Evolutionary conservation across 148 eudicot genomes (phyloP).

Genomic region (Rhododendron henanense): DNA sequence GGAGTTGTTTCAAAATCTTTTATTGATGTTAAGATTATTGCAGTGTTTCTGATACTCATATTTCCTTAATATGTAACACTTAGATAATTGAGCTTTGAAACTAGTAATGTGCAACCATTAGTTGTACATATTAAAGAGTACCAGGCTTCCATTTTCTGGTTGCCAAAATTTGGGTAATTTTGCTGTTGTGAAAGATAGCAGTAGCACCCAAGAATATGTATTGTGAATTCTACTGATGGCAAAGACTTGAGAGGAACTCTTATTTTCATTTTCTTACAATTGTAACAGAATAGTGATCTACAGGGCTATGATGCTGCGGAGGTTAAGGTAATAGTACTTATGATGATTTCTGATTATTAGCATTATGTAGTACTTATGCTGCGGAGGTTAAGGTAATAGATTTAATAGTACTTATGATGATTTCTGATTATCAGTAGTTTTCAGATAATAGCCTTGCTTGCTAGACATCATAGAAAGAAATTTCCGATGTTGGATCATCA

Average conservation of each 20-base stretch:
- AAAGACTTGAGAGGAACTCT: neutral
- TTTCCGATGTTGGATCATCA: slow-evolving; percentile 36
- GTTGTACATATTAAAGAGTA: neutral
- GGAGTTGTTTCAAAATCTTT: neutral
- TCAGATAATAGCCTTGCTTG: slow-evolving; percentile 71
- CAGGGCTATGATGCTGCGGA: slow-evolving; percentile 53
- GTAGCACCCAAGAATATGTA: neutral
- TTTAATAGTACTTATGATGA: neutral
- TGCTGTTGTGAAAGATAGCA: neutral
- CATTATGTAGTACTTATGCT: neutral
- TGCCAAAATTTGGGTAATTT: neutral
- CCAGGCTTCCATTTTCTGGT: neutral
- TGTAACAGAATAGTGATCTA: slow-evolving; percentile 54
- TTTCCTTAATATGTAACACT: neutral
- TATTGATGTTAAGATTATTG: neutral
- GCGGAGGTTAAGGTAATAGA: slow-evolving; percentile 55
- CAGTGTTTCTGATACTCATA: neutral
- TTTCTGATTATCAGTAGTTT: slow-evolving; percentile 13
- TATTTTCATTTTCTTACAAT: neutral
- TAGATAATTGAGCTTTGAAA: neutral
- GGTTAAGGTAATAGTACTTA: slow-evolving; percentile 38
- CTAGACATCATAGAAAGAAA: slow-evolving; percentile 66
- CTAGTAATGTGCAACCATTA: neutral
- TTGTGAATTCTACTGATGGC: neutral
- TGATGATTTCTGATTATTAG: neutral